Evolutionary conservation across 1,139 yeast genomes (phyloP).

Genomic region (Hansenula sp.): DNA sequence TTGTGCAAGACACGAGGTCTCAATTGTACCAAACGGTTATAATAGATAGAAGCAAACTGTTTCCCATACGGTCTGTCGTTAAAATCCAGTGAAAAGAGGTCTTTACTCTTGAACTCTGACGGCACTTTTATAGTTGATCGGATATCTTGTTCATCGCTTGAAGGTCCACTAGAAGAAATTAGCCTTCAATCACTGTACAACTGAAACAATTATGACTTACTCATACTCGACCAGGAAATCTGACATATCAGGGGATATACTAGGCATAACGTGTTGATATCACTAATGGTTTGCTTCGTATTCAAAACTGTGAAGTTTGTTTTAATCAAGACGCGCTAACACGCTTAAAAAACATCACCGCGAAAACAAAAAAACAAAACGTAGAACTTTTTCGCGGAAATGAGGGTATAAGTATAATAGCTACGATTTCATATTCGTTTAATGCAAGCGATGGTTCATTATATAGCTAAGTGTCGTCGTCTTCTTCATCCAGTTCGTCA

Average conservation of each 20-base stretch:
- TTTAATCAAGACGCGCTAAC: background rate
- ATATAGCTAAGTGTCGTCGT: conserved; percentile 3
- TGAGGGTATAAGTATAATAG: too few relatives aligned
- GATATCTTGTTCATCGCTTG: conserved; percentile 1
- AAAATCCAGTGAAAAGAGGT: conserved; percentile 23
- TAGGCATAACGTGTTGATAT: conserved; percentile 7
- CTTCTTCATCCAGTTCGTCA: conserved; percentile 8
- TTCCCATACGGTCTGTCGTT: conserved; percentile 50
- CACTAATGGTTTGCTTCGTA: background rate
- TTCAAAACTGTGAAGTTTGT: background rate
- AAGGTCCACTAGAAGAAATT: background rate
- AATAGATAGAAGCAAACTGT: conserved; percentile 77
- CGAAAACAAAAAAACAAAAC: background rate
- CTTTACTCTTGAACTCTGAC: conserved; percentile 15
- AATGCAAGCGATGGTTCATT: too few relatives aligned
- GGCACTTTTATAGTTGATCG: conserved; percentile 10
- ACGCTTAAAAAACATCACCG: background rate
- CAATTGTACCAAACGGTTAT: conserved; percentile 51
- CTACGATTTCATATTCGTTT: too few relatives aligned
- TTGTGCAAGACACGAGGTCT: conserved; percentile 49
- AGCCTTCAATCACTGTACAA: background rate
- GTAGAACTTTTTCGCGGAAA: background rate
- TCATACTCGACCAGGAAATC: conserved; percentile 7
- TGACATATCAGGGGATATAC: conserved; percentile 9
- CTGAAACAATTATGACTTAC: conserved; percentile 2